Evolutionary conservation across 2,329 filamentous ascomycete species (phyloP), one percentile per base, ranked within the genome.

Genomic region (Ceratocystis lukuohia): DNA sequence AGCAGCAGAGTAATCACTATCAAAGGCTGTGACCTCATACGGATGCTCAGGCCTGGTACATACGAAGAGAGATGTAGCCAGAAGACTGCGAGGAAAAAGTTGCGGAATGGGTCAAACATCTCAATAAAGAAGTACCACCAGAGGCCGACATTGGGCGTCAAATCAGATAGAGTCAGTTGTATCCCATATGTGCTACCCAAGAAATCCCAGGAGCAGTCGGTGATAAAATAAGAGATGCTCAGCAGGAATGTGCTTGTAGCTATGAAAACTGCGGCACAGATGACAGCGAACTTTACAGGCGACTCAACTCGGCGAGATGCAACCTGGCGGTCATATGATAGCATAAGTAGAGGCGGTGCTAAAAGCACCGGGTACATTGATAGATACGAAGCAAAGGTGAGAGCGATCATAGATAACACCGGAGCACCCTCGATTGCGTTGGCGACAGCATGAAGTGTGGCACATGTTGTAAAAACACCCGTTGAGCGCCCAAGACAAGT

Each of bases 91-190:
- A 99, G 83, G 80, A 97, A 99, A 80, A 99, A 99, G 71, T 88
- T 87, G 48, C 94, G 84, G 81, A 99, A 99, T 0, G 92, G 93
- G 77, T 99, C 94, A 74, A 99, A 99, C 86, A 99, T 99, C 74
- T 99, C 93, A 71, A 95, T 96, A 74, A 99, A 97, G 77, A 99
- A 99, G 77, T 99, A 99, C 94, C 94, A 99, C 94, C 94, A 99
- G 1, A 99, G 80, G 1, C 94, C 94, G 37, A 95, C 88, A 70
- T 97, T 99, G 12, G 94, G 94, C 0, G 93, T 95, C 50, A 99
- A 81, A 73, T 99, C 94, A 7, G 91, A 90, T 2, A 99, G 83
- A 0, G 94, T 85, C 46, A 99, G 82, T 71, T 96, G 92, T 61
- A 96, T 90, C 71, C 93, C 91, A 76, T 99, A 99, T 0, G 94